Evolutionary conservation across 2,329 filamentous ascomycete genomes (phyloP), one percentile per base, ranked within the genome.

Genomic region (Atkinsonella hypoxylon): DNA sequence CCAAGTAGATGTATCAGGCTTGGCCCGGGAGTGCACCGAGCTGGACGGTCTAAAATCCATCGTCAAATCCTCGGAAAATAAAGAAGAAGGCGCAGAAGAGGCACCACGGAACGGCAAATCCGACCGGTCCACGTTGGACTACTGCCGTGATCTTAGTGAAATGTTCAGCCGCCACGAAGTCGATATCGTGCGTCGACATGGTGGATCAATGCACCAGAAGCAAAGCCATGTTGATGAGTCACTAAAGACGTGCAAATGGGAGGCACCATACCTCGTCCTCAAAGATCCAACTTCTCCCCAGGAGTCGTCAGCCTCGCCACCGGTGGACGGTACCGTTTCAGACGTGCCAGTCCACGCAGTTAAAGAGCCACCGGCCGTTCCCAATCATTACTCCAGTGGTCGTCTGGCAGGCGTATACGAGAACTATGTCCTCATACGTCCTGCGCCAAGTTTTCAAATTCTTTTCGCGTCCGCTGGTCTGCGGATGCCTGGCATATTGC

Each of bases 1-100:
- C 0, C 83, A 87, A 61, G 78, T 87, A 30, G 84, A 88, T 54
- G 70, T 87, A 6, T 84, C 79, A 1, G 81, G 82, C 3, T 70
- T 88, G 0, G 78, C 80, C 26, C 83, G 82, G 58, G 80, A 85
- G 40, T 79, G 75, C 54, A 74, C 77, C 1, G 82, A 82, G 20
- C 74, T 88, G 45, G 79, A 84, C 13, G 82, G 79, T 0, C 68
- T 87, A 12, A 42, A 43, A 11, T 26, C 8, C 4, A 15, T 48
- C 38, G 47, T 48, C 8, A 7, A 39, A 38, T 38, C 38, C 4
- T 3, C 26, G 38, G 34, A 1, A 17, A 34, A 20, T 11, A 20
- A 11, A 12, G 18, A 22, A 22, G 40, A 2, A 17, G 2, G 17
- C 15, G 1, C 15, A 17, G 38, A 40, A 15, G 15, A 31, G 5